These are phyloP conservation scores for Cyberlindnera americana DNA, from an alignment of 805 yeast species.

Conservation along the genomic window DNA sequence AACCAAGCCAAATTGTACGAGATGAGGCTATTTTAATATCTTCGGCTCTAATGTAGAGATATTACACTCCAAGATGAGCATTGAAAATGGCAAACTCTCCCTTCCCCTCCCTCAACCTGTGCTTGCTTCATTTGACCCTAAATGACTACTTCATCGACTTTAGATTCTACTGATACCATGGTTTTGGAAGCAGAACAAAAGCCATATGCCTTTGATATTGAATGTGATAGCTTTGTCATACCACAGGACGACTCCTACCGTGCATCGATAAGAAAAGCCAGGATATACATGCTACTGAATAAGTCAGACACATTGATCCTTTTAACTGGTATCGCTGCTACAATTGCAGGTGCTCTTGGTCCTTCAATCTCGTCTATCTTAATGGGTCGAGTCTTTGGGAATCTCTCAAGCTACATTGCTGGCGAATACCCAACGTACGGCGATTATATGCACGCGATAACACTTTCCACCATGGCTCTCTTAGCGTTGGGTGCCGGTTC, in stretches of 20 bases:
- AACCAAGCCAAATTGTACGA: too few species aligned
- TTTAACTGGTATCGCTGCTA: slow-evolving; percentile 32
- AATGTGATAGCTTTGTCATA: background rate
- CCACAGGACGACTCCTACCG: slow-evolving; percentile 1
- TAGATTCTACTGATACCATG: background rate
- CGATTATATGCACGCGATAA: slow-evolving; percentile 36
- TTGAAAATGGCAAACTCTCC: too few species aligned
- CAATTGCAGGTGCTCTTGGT: slow-evolving; percentile 49
- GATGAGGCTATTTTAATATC: slow-evolving; percentile 2
- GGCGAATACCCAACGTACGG: slow-evolving; percentile 31
- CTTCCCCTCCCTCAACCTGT: background rate
- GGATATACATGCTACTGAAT: slow-evolving; percentile 23
- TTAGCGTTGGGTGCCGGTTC: slow-evolving; percentile 45
- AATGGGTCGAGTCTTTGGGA: slow-evolving; percentile 60
- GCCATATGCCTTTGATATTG: slow-evolving; percentile 18
- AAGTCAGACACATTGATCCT: slow-evolving; percentile 26
- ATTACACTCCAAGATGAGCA: too few species aligned
- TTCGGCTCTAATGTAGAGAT: too few species aligned
- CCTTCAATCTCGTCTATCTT: slow-evolving; percentile 62
- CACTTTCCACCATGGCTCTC: slow-evolving; percentile 38
- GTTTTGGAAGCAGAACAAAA: slow-evolving; percentile 1
- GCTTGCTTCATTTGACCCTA: background rate
- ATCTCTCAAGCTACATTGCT: slow-evolving; percentile 32
- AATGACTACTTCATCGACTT: slow-evolving; percentile 9
- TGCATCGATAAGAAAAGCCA: slow-evolving; percentile 16